Conservation (phyloP, 176 grass and related monocot species). For the Oryza meridionalis region DNA sequence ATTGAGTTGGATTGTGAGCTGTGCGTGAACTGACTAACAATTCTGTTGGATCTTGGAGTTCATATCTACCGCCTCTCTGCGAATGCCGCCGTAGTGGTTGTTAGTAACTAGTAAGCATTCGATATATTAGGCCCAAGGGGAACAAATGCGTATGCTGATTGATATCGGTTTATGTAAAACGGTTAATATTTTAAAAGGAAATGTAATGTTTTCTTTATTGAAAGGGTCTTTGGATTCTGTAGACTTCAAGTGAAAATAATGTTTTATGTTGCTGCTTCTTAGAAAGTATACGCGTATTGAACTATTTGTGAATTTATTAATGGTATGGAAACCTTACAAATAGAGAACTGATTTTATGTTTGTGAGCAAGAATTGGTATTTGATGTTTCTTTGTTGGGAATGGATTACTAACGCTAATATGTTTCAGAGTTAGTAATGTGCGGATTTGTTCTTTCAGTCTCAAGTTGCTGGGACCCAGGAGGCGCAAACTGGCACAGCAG, state of each 20-base stretch:
- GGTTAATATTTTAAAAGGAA: neutral
- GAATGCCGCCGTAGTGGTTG: neutral
- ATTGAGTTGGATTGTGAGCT: neutral
- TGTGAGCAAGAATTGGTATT: neutral
- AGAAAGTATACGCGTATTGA: neutral
- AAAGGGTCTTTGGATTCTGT: neutral
- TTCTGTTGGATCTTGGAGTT: conserved; percentile 15
- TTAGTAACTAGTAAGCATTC: neutral
- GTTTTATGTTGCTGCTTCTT: neutral
- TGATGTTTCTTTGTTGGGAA: neutral
- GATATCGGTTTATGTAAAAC: neutral
- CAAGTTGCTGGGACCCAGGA: conserved; percentile 49
- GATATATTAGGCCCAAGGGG: neutral
- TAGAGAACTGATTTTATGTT: neutral
- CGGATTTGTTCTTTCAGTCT: conserved; percentile 33
- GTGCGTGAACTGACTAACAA: neutral
- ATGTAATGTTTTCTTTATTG: neutral
- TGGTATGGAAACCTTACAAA: neutral
- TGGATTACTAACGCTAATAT: neutral
- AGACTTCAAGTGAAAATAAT: neutral
- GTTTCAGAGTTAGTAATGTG: conserved; percentile 5
- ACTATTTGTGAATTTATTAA: neutral
- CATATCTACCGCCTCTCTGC: neutral
- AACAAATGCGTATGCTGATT: neutral
- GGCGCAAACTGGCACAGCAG: conserved; percentile 31